phyloP scores from a whole-genome alignment of 2,329 filamentous ascomycete genomes.

The Diaporthe sp. region DNA sequence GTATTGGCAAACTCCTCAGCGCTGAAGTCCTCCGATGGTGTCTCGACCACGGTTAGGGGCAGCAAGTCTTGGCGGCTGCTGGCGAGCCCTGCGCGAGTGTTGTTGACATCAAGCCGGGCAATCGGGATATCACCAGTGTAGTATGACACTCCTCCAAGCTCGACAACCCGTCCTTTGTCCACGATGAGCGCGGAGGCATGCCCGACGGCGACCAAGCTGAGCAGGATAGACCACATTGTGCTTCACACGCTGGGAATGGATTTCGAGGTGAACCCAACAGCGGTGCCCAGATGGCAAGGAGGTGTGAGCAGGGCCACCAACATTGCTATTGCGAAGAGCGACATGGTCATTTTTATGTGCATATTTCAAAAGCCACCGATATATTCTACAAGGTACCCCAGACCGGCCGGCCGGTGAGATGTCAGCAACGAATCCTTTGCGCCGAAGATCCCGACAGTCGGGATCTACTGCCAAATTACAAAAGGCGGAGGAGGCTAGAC shows the following conservation, averaged over 20 bases:
- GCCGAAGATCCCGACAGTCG: neutral
- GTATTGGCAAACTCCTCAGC: constrained; percentile 8
- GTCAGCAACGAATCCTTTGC: neutral
- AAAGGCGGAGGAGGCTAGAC: neutral
- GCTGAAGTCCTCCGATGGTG: neutral
- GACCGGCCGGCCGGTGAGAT: neutral
- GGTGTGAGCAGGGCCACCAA: neutral
- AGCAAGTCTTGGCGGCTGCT: constrained; percentile 26
- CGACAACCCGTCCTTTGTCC: constrained; percentile 8
- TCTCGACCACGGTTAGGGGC: constrained; percentile 24
- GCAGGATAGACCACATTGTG: neutral
- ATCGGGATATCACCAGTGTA: constrained; percentile 26
- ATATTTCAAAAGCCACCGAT: neutral
- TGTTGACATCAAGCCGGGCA: constrained; percentile 19
- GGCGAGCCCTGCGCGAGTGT: neutral
- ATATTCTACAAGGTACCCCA: neutral
- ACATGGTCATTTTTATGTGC: neutral
- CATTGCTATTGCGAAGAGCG: neutral
- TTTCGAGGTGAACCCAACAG: neutral
- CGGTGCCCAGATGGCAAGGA: neutral
- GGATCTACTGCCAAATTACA: neutral
- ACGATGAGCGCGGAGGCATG: neutral
- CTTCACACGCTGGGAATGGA: neutral
- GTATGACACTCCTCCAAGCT: constrained; percentile 19
- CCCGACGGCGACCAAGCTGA: neutral